Evolutionary conservation across 1,284 basidiomycete species (phyloP).

Genomic region (Porogramme epimiltina): DNA sequence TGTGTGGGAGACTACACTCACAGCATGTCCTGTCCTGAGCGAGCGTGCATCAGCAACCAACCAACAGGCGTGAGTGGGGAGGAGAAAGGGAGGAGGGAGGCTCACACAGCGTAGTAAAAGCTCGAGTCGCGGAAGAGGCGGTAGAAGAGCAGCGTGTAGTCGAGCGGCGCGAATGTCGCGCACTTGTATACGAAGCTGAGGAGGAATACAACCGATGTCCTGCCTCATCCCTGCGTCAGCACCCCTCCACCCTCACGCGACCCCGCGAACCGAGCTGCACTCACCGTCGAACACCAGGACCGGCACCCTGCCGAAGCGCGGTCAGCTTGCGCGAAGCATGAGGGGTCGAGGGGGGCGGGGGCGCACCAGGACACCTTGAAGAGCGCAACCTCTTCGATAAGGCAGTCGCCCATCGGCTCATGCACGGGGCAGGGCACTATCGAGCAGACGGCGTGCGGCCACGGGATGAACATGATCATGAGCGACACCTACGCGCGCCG

Average conservation of each 20-base stretch:
- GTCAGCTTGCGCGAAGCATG: neutral
- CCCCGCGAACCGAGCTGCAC: neutral
- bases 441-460: neutral
- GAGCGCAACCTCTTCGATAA: neutral
- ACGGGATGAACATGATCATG: neutral
- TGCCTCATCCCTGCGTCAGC: conserved; percentile 2
- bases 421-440: conserved; percentile 3
- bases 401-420: conserved; percentile 11
- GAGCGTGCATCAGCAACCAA: neutral
- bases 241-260: neutral
- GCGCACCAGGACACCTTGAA: conserved; percentile 16
- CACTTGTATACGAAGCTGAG: conserved; percentile 22
- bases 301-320: conserved; percentile 8
- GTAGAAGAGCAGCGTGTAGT: conserved; percentile 16
- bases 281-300: conserved; percentile 17
- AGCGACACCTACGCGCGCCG: no score
- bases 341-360: no score
- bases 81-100: neutral
- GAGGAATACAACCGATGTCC: conserved; percentile 14
- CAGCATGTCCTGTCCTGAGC: conserved; percentile 1
- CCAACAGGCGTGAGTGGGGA: no score
- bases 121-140: conserved; percentile 18
- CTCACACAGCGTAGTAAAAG: conserved; percentile 18
- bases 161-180: conserved; percentile 15
- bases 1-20: no score